These are phyloP conservation scores for Coniella vitis DNA, from an alignment of 2,329 filamentous ascomycete genomes.

Conservation along the genomic window DNA sequence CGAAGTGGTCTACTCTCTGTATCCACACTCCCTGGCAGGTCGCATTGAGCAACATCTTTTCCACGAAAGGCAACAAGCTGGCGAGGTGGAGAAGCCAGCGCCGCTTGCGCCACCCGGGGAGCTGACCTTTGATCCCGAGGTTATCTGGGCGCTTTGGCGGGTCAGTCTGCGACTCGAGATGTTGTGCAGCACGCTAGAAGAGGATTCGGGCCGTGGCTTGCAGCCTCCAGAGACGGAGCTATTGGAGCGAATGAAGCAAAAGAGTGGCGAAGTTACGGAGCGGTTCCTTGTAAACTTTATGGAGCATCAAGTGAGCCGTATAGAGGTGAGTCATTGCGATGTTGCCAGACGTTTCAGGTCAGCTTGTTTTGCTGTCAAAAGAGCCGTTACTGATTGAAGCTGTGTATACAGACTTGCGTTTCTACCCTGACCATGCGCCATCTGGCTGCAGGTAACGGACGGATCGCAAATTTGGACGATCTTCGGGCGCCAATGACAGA, in stretches of 20 bases:
- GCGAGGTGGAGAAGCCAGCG: conserved; percentile 49
- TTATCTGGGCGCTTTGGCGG: conserved; percentile 85
- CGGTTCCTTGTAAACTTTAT: conserved; percentile 81
- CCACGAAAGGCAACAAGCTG: conserved; percentile 32
- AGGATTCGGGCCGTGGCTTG: conserved; percentile 53
- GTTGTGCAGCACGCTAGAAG: conserved; percentile 84
- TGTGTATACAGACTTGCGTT: conserved; percentile 59
- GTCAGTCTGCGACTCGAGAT: conserved; percentile 86
- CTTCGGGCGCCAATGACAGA: conserved; percentile 72
- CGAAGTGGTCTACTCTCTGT: conserved; percentile 91
- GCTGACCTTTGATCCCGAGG: conserved; percentile 70
- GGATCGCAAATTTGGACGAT: conserved; percentile 57
- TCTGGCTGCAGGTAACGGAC: conserved; percentile 62
- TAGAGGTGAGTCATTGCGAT: conserved; percentile 64
- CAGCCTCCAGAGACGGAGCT: conserved; percentile 78
- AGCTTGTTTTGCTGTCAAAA: too few species aligned
- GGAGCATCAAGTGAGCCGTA: conserved; percentile 90
- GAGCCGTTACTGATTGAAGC: background rate
- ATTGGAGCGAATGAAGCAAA: conserved; percentile 58
- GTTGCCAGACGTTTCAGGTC: too few species aligned
- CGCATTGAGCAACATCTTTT: conserved; percentile 64
- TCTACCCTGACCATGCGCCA: conserved; percentile 74
- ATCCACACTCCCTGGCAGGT: conserved; percentile 79
- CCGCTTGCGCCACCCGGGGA: conserved; percentile 58
- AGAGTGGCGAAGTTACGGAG: conserved; percentile 83